phyloP scores from a whole-genome alignment of 108 stramenopile species.

The Parmales sp. region DNA sequence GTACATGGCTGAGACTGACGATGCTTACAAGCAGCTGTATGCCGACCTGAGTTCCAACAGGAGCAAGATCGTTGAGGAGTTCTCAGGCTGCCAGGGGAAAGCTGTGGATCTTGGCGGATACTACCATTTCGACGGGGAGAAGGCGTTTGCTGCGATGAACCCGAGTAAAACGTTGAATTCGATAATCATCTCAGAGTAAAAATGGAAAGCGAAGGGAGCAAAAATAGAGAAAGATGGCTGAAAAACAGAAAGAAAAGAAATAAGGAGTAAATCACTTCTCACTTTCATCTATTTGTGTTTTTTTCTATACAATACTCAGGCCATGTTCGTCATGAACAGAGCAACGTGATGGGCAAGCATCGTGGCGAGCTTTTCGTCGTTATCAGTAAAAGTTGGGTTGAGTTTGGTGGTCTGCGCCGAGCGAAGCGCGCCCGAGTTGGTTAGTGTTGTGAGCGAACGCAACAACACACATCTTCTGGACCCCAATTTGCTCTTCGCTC shows the following conservation, averaged over 20 bases:
- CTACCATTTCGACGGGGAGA: constrained; percentile 65
- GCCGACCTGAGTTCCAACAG: constrained; percentile 54
- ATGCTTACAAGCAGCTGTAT: constrained; percentile 58
- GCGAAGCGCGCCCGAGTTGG: no score
- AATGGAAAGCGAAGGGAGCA: no score
- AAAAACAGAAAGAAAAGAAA: no score
- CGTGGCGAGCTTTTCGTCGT: constrained; percentile 36
- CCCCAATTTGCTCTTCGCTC: not conserved
- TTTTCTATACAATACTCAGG: no score
- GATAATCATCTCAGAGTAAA: constrained; percentile 32
- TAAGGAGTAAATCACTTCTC: no score
- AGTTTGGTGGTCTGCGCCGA: no score
- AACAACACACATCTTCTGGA: no score
- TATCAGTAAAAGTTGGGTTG: no score
- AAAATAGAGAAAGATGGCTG: constrained; percentile 44
- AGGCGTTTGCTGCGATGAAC: constrained; percentile 63
- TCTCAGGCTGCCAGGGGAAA: constrained; percentile 62
- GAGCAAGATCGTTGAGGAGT: constrained; percentile 72
- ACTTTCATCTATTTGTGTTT: no score
- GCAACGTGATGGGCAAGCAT: constrained; percentile 47
- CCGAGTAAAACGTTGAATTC: constrained; percentile 71
- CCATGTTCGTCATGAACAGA: constrained; percentile 41
- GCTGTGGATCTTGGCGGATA: constrained; percentile 83
- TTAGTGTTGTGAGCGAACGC: no score
- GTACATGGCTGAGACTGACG: constrained; percentile 67